These are phyloP conservation scores for Prunus mira DNA, from an alignment of 306 rosid species.

Conservation along the genomic window DNA sequence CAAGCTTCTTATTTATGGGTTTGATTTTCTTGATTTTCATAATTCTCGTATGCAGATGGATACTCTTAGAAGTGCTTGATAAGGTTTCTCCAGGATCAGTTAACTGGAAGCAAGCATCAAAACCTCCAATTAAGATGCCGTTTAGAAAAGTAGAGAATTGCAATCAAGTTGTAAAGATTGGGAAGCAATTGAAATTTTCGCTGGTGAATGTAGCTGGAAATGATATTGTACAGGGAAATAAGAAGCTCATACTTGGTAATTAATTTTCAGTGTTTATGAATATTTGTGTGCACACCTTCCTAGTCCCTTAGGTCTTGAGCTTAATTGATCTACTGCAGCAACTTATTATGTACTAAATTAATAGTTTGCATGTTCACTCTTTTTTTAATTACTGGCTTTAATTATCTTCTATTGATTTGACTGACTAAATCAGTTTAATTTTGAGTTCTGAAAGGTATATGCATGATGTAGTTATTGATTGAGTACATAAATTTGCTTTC, in stretches of 20 bases:
- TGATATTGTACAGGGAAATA: conserved; percentile 97
- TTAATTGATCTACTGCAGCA: background rate
- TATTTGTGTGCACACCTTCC: background rate
- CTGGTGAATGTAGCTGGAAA: conserved; percentile 88
- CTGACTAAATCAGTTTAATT: background rate
- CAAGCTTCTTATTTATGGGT: conserved; percentile 11
- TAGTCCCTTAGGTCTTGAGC: background rate
- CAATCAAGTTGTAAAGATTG: conserved; percentile 81
- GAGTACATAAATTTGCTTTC: background rate
- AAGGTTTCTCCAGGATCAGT: conserved; percentile 82
- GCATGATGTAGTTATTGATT: conserved; percentile 1
- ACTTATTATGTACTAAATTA: background rate
- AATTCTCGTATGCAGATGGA: conserved; percentile 53
- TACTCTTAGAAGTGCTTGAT: conserved; percentile 90
- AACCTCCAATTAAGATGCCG: conserved; percentile 95
- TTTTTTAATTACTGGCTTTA: background rate
- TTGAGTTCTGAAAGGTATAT: background rate
- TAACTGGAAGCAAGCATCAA: conserved; percentile 91
- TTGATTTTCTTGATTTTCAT: conserved; percentile 19
- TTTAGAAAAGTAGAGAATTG: conserved; percentile 95
- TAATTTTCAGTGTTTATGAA: conserved; percentile 26
- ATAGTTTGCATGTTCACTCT: background rate
- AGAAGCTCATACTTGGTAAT: conserved; percentile 93
- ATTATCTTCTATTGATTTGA: background rate
- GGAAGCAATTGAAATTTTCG: conserved; percentile 69